Base-by-base conservation (phyloP, 2,329 filamentous ascomycete genomes). In the Colletotrichum tropicicola region DNA sequence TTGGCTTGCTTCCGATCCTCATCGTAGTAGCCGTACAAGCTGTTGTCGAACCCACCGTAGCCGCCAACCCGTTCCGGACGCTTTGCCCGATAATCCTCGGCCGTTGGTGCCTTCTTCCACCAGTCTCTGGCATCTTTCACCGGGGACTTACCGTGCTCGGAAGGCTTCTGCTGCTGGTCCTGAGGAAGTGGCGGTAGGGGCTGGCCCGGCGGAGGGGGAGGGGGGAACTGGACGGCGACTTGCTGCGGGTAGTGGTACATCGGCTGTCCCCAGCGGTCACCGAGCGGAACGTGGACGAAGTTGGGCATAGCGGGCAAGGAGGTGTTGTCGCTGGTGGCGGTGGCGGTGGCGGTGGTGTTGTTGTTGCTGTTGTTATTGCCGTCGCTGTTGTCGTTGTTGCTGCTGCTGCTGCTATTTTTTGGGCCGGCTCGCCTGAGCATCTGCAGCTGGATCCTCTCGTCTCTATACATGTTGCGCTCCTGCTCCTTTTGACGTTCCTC, bases 161-260 rank as follows among this genome's bases (percentile, higher is more conserved):
- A 10, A 35, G 30, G 30, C 15, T 10, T 43, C 17, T 19, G n/a
- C 39, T 43, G 39, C 10, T 15, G 17, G n/a, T 21, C 8, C n/a
- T 35, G 13, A 25, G 17, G 39, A 25, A 28, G 13, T 5, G 10
- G 23, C 23, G 13, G 4, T 30, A 48, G 27, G n/a, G 51, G n/a
- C 19, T 28, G 43, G 6, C 28, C 19, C 10, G 12, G 23, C 27
- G 27, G 4, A 6, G 45, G 27, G n/a, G 45, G 12, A 15, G 45
- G 27, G 15, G 47, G n/a, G 5, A 12, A 15, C 10, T 19, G 2
- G 28, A 6, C 13, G 15, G 47, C 28, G 8, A 13, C 15, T 6
- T 61, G 32, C 27, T 32, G 53, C 9, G 59, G 59, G 27, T 57
- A 28, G 12, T 54, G 57, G 23, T 60, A 54, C 17, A 27, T 25